phyloP scores from a whole-genome alignment of 805 yeast species.

The Candida vartiovaarae region DNA sequence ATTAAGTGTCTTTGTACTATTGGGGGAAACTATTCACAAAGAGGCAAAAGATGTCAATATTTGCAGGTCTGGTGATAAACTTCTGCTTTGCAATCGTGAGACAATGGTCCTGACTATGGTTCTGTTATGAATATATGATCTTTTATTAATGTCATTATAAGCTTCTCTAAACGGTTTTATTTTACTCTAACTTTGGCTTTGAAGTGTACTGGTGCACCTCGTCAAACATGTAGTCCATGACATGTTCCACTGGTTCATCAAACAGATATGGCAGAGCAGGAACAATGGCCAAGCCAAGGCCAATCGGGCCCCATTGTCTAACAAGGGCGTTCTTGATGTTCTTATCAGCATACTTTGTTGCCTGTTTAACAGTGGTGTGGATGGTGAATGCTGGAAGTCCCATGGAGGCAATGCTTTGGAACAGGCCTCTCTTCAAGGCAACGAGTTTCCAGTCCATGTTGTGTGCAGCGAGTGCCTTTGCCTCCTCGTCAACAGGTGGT shows the following conservation, averaged over 20 bases:
- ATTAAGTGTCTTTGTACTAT: conserved; percentile 54
- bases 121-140: background rate
- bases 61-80: conserved; percentile 67
- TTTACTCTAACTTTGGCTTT: background rate
- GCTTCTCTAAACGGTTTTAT: conserved; percentile 3
- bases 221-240: conserved; percentile 55
- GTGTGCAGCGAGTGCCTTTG: conserved; percentile 31
- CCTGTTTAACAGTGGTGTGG: conserved; percentile 67
- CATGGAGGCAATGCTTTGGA: conserved; percentile 80
- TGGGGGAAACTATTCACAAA: conserved; percentile 52
- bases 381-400: conserved; percentile 83
- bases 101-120: conserved; percentile 18
- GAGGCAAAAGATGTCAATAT: conserved; percentile 58
- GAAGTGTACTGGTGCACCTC: conserved; percentile 32
- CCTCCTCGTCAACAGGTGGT: conserved; percentile 33
- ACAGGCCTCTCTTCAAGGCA: conserved; percentile 64
- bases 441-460: conserved; percentile 60
- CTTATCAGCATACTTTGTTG: conserved; percentile 51
- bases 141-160: background rate
- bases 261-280: conserved; percentile 73
- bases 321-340: conserved; percentile 41
- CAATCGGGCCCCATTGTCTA: conserved; percentile 70
- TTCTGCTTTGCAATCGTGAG: conserved; percentile 57
- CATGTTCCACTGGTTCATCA: conserved; percentile 76
- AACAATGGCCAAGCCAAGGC: conserved; percentile 67